These are phyloP conservation scores for Sideroxylon spinosum DNA, from an alignment of 179 eudicot genomes.

Conservation along the genomic window DNA sequence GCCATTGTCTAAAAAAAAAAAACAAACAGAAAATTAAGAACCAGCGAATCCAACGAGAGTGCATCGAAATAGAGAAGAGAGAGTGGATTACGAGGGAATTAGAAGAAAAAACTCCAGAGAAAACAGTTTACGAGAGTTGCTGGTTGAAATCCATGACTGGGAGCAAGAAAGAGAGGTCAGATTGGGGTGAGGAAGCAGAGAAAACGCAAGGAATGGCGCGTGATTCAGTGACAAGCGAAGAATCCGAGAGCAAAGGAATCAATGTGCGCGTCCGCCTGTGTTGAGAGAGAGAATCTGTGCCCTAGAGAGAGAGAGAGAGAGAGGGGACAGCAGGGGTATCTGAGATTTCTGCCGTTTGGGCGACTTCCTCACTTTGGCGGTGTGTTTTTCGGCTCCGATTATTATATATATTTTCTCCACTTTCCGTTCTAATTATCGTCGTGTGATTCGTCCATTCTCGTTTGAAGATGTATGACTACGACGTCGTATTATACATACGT, in stretches of 20 bases:
- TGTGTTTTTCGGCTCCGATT: too few relatives aligned
- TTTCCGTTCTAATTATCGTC: too few relatives aligned
- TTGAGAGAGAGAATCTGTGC: neutral
- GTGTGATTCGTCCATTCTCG: too few relatives aligned
- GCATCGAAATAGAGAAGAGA: neutral
- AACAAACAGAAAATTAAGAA: neutral
- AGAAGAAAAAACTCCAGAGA: neutral
- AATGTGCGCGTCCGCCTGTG: neutral
- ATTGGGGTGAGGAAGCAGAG: too few relatives aligned
- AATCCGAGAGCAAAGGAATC: neutral
- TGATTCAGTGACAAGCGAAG: too few relatives aligned
- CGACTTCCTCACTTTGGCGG: too few relatives aligned
- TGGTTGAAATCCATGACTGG: neutral
- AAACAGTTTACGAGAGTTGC: neutral
- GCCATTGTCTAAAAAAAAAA: slow-evolving; percentile 30
- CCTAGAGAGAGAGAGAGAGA: slow-evolving; percentile 3
- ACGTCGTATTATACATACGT: too few relatives aligned
- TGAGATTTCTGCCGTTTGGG: neutral
- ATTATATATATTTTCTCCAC: too few relatives aligned
- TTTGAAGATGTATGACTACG: too few relatives aligned
- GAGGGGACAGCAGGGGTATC: neutral
- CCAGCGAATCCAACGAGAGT: neutral
- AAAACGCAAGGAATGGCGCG: too few relatives aligned
- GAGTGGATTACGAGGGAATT: slow-evolving; percentile 1
- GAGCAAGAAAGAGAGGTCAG: neutral